Base-by-base conservation (phyloP, 495 filamentous ascomycete genomes). In the Parathielavia hyrcaniae region DNA sequence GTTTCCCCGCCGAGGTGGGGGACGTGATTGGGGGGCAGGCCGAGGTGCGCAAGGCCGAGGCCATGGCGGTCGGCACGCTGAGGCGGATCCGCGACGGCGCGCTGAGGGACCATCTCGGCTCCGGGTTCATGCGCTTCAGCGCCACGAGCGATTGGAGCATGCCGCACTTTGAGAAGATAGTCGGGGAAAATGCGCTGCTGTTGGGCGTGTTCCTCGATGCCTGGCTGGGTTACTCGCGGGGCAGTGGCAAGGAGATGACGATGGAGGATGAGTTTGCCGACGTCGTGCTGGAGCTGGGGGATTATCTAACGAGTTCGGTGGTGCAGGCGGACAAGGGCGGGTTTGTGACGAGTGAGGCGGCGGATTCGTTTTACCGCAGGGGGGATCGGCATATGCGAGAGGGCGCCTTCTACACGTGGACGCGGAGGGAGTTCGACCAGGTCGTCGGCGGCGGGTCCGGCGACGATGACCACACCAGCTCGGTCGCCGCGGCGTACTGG, bases 91-190 rank as follows among this genome's bases (percentile, higher is more conserved):
- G 86, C 2, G 83, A 87, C 43, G 89, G 93, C 38, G 95, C 89
- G 4, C 88, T 97, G 58, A 83, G 90, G 53, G 93, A 98, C 65
- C 93, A 98, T 61, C 84, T 97, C 58, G 95, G 93, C 4, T 83
- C 62, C 5, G 93, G 93, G 5, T 96, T 97, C 66, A 83, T 90
- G 49, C 79, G 93, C 48, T 96, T 96, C 62, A 95, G 90, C 39
- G 86, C 96, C 8, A 97, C 93, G 7, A 74, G 80, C 26, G 87
- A 97, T 70, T 98, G 93, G 93, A 85, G 82, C 54, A 71, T 98
- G 41, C 93, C 93, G 23, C 91, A 96, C 66, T 98, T 98, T 66
- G 93, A 98, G 73, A 98, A 98, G 79, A 96, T 98, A 89, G 82
- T 97, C 4, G 91, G 92, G 56, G 95, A 97, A 67, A 92, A 98